Conservation (phyloP, 768 basidiomycete genomes). For the Podaxis sp. region DNA sequence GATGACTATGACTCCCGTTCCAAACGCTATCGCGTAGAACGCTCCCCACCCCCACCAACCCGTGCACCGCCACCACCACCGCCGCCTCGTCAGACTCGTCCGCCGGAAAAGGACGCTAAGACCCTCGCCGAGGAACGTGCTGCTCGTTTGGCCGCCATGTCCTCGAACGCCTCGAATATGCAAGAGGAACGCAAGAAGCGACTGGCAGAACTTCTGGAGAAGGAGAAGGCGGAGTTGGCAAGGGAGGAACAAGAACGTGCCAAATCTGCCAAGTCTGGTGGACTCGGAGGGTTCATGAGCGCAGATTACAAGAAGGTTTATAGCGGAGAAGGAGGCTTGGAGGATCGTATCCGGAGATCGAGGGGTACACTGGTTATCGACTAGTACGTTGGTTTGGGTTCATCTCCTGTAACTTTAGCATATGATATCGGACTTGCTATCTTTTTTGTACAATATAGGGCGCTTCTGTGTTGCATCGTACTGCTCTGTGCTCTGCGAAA, state of each 20-base stretch:
- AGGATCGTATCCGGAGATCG: constrained; percentile 75
- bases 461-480: not conserved
- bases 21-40: constrained; percentile 55
- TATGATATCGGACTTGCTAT: constrained; percentile 7
- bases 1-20: constrained; percentile 25
- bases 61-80: constrained; percentile 17
- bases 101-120: constrained; percentile 18
- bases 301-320: constrained; percentile 85
- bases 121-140: constrained; percentile 57
- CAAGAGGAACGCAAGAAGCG: constrained; percentile 70
- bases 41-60: constrained; percentile 33
- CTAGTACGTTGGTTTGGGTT: constrained; percentile 20
- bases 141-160: constrained; percentile 90
- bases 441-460: constrained; percentile 15
- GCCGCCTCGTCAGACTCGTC: constrained; percentile 22
- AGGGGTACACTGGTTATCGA: constrained; percentile 70
- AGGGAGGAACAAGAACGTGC: constrained; percentile 67
- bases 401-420: not conserved
- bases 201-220: constrained; percentile 64
- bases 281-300: constrained; percentile 79
- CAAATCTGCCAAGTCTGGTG: constrained; percentile 65
- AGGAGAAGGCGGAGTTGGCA: constrained; percentile 70
- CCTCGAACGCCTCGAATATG: constrained; percentile 66
- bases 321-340: constrained; percentile 73
- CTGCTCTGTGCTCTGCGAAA: not conserved